phyloP scores from a whole-genome alignment of 2,329 filamentous ascomycete genomes.

The Colletotrichum godetiae region DNA sequence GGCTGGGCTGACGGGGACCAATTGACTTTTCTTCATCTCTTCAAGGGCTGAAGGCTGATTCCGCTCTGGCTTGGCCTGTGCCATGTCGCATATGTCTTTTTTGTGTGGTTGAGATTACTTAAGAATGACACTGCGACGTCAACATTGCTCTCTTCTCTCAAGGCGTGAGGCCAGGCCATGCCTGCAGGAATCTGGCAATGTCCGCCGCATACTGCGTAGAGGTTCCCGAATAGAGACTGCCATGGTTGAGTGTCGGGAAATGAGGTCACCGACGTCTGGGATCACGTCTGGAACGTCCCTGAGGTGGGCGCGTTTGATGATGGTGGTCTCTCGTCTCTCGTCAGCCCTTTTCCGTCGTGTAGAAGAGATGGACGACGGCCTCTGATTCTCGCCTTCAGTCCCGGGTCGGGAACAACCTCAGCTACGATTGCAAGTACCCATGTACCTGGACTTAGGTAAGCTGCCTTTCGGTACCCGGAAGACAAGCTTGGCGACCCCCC shows the following conservation, averaged over 20 bases:
- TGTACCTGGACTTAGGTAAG: background rate
- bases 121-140: slow-evolving; percentile 21
- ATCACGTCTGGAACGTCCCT: slow-evolving; percentile 4
- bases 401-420: slow-evolving; percentile 9
- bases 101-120: slow-evolving; percentile 5
- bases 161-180: slow-evolving; percentile 13
- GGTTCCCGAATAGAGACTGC: background rate
- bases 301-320: background rate
- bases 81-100: background rate
- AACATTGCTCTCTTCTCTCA: slow-evolving; percentile 1
- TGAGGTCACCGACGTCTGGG: slow-evolving; percentile 23
- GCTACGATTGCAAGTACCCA: background rate
- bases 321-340: background rate
- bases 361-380: background rate
- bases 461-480: background rate
- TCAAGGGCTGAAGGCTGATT: slow-evolving; percentile 22
- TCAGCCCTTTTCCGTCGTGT: background rate
- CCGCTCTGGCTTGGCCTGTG: slow-evolving; percentile 16
- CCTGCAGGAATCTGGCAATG: slow-evolving; percentile 10
- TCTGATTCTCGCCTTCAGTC: slow-evolving; percentile 16
- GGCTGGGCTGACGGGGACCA: slow-evolving; percentile 20
- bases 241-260: background rate
- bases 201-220: slow-evolving; percentile 1
- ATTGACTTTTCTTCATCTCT: slow-evolving; percentile 29
- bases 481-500: background rate